A percentile compares a stretch with the other conserved stretches of the same genome.
Conservation (phyloP, 1,139 yeast genomes). For the Candida albicans region DNA sequence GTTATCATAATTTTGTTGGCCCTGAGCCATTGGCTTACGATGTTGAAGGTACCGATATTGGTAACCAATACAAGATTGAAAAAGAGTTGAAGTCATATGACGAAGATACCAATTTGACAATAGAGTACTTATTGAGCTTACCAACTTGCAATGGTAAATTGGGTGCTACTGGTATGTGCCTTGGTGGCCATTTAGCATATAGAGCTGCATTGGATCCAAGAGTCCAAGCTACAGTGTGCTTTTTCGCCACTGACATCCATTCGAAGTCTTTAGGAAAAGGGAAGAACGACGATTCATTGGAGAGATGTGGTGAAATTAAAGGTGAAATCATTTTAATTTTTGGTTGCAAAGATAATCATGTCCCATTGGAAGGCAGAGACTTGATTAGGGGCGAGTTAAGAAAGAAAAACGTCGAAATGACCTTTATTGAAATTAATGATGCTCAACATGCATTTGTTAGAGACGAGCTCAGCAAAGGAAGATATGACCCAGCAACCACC, state of each 20-base stretch:
- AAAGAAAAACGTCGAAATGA: conserved; percentile 58
- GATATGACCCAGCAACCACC: conserved; percentile 77
- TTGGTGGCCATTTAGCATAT: conserved; percentile 82
- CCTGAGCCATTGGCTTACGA: conserved; percentile 71
- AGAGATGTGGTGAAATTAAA: conserved; percentile 51
- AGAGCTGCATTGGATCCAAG: conserved; percentile 69
- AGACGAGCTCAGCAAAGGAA: conserved; percentile 75
- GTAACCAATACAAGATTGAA: conserved; percentile 64
- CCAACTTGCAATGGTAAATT: conserved; percentile 70
- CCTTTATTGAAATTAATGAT: conserved; percentile 72
- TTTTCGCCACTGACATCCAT: conserved; percentile 83
- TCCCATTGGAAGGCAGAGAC: conserved; percentile 77
- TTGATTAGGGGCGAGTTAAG: conserved; percentile 65
- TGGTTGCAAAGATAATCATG: conserved; percentile 80
- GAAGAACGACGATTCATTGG: conserved; percentile 61
- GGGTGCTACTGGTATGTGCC: conserved; percentile 87
- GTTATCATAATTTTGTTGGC: conserved; percentile 70
- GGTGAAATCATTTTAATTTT: conserved; percentile 68
- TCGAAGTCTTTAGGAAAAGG: conserved; percentile 64
- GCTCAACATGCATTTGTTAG: conserved; percentile 82
- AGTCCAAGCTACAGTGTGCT: conserved; percentile 68
- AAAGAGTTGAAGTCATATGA: conserved; percentile 74
- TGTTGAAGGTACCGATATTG: conserved; percentile 71
- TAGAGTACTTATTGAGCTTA: conserved; percentile 59
- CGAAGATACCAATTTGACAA: conserved; percentile 65